Base-by-base conservation (phyloP, 1,284 basidiomycete genomes). In the Fomitopsis palustris region DNA sequence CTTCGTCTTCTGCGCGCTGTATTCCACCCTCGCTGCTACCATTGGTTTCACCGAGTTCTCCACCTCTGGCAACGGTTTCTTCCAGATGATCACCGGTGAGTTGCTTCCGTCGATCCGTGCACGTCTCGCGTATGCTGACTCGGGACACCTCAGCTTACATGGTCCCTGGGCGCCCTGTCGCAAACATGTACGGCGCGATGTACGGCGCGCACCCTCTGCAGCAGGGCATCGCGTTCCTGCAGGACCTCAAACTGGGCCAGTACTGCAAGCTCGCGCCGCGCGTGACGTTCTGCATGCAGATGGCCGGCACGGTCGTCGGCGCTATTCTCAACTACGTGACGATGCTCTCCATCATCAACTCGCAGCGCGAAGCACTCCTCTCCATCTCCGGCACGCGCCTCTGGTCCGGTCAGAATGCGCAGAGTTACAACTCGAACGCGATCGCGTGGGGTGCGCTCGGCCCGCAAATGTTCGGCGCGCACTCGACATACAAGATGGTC, bases 221-320 rank as follows among this genome's bases (percentile, higher is more conserved):
- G 21, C 78, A 81, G 65, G 78, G 78, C 12, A 74, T 81, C 39
- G 73, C 76, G 27, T 78, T 82, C 54, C 72, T 81, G 56, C 73
- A 77, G 45, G 81, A 83, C 65, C 70, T 83, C 39, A 82, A 83
- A 70, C 77, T 81, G n/a, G 74, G 68, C 19, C 67, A 68, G 59
- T 71, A 88, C 71, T 83, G 82, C 63, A 88, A 88, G 72, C 75
- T 89, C 51, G 82, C 86, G 19, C 87, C 86, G 17, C 76, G 81
- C 1, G 78, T 80, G 1, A 86, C 85, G 1, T 86, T 88, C 69
- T 72, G 75, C 6, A 81, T 84, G 39, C 86, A 88, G 68, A 73
- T 78, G 38, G 27, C 23, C 3, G 57, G 57, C 31, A 80, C 84
- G 5, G 65, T 85, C 47, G 69, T 73, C 52, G 71, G 69, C 12